These are phyloP conservation scores for Mycena leptocephala DNA, from an alignment of 768 basidiomycete species.

Conservation along the genomic window DNA sequence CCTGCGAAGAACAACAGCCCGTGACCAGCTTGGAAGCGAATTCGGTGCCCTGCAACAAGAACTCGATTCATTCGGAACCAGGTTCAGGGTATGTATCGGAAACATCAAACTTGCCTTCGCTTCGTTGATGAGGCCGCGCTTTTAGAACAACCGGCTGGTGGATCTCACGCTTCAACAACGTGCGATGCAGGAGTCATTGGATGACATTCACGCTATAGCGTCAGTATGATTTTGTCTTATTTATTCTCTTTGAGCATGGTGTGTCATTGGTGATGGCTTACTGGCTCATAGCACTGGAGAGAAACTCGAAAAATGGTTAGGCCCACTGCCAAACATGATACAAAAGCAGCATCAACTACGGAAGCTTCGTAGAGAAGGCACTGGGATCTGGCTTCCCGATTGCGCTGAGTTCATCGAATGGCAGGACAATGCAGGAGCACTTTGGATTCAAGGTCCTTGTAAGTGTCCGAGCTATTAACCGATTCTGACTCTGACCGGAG, in stretches of 20 bases:
- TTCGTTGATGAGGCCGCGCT: not conserved
- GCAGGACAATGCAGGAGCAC: constrained; percentile 14
- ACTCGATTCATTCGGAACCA: constrained; percentile 14
- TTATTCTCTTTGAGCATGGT: not conserved
- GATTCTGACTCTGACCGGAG: too few relatives aligned
- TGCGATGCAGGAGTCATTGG: not conserved
- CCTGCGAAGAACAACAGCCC: not conserved
- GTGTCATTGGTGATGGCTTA: too few relatives aligned
- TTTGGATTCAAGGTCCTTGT: constrained; percentile 23
- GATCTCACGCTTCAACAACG: constrained; percentile 7
- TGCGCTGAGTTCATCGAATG: not conserved
- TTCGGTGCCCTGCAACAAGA: not conserved
- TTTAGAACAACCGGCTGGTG: constrained; percentile 15
- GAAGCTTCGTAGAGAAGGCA: constrained; percentile 4
- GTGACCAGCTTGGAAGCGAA: not conserved
- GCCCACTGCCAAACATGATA: not conserved
- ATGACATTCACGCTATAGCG: constrained; percentile 1
- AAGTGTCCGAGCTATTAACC: too few relatives aligned
- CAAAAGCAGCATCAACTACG: not conserved
- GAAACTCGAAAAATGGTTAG: constrained; percentile 4
- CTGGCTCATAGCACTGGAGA: not conserved
- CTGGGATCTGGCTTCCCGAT: not conserved
- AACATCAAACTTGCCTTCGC: not conserved
- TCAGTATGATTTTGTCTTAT: not conserved
- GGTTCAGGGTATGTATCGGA: not conserved